A percentile compares a stretch with the other conserved stretches of the same genome.
These are phyloP conservation scores for Chenopodium album DNA, from an alignment of 148 eudicot genomes.

Conservation along the genomic window DNA sequence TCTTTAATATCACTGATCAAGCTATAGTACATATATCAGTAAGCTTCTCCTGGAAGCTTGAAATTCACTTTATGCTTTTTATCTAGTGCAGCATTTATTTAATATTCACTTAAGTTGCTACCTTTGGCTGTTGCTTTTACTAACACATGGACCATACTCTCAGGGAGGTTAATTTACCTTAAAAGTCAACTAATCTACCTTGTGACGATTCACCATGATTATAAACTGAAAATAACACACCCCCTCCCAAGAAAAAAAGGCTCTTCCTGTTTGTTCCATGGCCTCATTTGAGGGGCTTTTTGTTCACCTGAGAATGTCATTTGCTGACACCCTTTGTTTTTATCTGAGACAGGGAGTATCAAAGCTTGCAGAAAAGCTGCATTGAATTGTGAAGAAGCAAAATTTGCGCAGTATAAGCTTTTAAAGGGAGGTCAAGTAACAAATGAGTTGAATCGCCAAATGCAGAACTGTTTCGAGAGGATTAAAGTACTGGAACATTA, in stretches of 20 bases:
- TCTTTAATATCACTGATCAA: background rate
- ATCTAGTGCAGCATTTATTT: background rate
- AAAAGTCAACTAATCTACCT: background rate
- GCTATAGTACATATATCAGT: background rate
- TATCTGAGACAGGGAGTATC: constrained; percentile 56
- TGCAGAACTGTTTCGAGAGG: constrained; percentile 68
- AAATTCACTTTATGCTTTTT: background rate
- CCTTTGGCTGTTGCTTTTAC: background rate
- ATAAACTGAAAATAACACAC: background rate
- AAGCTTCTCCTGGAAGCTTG: background rate
- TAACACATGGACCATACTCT: background rate
- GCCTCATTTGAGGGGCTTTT: background rate
- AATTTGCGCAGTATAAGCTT: constrained; percentile 79
- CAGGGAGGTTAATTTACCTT: background rate
- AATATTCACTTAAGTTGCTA: background rate
- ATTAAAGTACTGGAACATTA: constrained; percentile 61
- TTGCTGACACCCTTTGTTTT: background rate
- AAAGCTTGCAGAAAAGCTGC: constrained; percentile 84
- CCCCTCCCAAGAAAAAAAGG: too few species aligned
- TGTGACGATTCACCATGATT: background rate
- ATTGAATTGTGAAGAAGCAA: constrained; percentile 71
- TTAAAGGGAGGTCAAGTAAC: constrained; percentile 50
- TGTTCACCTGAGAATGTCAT: background rate
- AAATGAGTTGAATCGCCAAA: constrained; percentile 48
- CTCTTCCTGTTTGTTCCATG: background rate